phyloP scores from a whole-genome alignment of 2,329 filamentous ascomycete species.

The Cadophora sp. region DNA sequence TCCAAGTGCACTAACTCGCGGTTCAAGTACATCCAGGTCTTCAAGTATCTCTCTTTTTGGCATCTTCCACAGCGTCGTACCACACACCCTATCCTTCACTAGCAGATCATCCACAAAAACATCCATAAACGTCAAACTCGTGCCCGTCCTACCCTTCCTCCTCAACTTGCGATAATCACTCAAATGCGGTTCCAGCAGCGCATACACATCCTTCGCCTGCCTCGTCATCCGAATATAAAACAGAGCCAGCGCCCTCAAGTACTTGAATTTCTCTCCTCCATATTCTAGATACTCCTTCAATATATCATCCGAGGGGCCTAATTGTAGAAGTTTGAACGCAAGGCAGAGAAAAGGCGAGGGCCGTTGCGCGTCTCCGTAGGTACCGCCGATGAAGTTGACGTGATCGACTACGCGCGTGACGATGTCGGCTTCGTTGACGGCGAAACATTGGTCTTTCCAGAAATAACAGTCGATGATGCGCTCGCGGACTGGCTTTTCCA shows the following conservation, averaged over 20 bases:
- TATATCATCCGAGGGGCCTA: slow-evolving; percentile 80
- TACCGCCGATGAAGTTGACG: slow-evolving; percentile 85
- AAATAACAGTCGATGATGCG: slow-evolving; percentile 96
- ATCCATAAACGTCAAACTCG: slow-evolving; percentile 81
- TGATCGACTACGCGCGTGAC: slow-evolving; percentile 88
- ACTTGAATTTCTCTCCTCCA: slow-evolving; percentile 80
- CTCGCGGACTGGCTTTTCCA: slow-evolving; percentile 95
- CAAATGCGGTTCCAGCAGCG: slow-evolving; percentile 80
- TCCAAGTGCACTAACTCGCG: slow-evolving; percentile 81
- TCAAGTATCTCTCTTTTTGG: slow-evolving; percentile 82
- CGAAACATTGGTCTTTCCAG: slow-evolving; percentile 99
- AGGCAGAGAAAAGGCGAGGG: slow-evolving; percentile 94
- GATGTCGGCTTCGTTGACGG: slow-evolving; percentile 82
- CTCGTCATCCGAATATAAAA: slow-evolving; percentile 95
- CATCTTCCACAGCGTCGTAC: slow-evolving; percentile 91
- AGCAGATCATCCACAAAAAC: slow-evolving; percentile 93
- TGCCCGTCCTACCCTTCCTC: slow-evolving; percentile 75
- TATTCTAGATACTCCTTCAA: slow-evolving; percentile 80
- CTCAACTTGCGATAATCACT: slow-evolving; percentile 85
- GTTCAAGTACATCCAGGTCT: slow-evolving; percentile 87
- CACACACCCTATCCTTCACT: slow-evolving; percentile 87
- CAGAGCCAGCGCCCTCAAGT: slow-evolving; percentile 84
- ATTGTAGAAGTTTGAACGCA: slow-evolving; percentile 91
- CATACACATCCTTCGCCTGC: slow-evolving; percentile 80
- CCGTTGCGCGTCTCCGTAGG: slow-evolving; percentile 82